Evolutionary conservation across 768 basidiomycete genomes (phyloP), one percentile per base, ranked within the genome.

Genomic region (Candolleomyces eurysporus): DNA sequence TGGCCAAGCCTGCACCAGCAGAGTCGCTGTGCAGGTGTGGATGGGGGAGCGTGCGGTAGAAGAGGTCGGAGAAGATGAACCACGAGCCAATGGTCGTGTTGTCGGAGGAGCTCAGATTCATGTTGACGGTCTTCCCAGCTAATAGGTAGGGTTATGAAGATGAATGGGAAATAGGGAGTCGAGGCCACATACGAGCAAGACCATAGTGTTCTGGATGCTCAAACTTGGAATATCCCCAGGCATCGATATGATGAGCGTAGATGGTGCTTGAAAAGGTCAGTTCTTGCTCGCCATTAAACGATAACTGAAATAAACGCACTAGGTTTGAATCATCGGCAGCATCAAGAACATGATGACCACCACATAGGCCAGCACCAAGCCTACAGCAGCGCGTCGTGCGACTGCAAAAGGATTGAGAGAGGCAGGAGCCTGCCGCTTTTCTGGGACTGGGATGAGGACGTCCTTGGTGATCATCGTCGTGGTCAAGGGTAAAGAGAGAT

Each of bases 81-180:
- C 87, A 89, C 11, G 86, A 84, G 30, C 91, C 91, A 36, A 91
- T 70, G 0, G 73, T 77, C 22, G 82, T 81, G 62, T 87, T 86
- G 69, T 92, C 91, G 2, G 79, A 66, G 9, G 88, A 88, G n/a
- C 72, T 75, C 9, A 92, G 69, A 48, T 77, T 72, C 46, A 88
- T 67, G 65, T 90, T 87, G 36, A 82, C 75, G 0, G 86, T 82
- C 67, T 88, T 89, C 48, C 81, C 82, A 26, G 86, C 87, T 88
- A 30, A 21, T 14, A 43, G 57, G 56, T 45, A 14, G 48, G 19
- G n/a, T 31, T n/a, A 21, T 22, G 32, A 55, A 21, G 16, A 48
- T 57, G 6, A 61, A 49, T 26, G 4, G 26, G 26, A 26, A 26
- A 26, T 26, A 4, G 50, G 45, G 46, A 52, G 14, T 10, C 45